phyloP scores from a whole-genome alignment of 139 green algal species.

The Nannochloris sp. region DNA sequence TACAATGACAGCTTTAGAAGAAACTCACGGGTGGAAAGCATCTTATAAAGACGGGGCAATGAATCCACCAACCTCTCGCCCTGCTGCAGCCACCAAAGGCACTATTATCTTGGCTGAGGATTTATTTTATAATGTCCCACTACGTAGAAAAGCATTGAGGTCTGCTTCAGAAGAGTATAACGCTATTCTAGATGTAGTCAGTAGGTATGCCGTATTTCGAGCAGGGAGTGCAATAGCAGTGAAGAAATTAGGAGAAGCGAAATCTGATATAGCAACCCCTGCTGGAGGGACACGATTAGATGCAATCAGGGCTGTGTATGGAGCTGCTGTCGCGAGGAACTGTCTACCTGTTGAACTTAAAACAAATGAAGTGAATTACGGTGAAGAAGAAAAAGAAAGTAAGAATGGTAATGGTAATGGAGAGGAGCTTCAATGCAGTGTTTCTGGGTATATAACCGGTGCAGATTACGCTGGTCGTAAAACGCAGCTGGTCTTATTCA shows the following conservation, averaged over 20 bases:
- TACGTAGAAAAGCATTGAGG: constrained; percentile 46
- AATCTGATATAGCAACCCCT: constrained; percentile 69
- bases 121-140: constrained; percentile 92
- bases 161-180: constrained; percentile 75
- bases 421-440: background rate
- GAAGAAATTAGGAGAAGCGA: constrained; percentile 62
- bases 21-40: constrained; percentile 53
- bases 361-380: background rate
- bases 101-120: constrained; percentile 90
- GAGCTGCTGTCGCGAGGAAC: constrained; percentile 52
- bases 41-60: constrained; percentile 53
- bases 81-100: constrained; percentile 69
- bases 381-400: background rate
- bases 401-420: background rate
- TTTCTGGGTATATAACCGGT: constrained; percentile 60
- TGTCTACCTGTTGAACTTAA: constrained; percentile 46
- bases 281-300: constrained; percentile 38
- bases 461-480: constrained; percentile 62
- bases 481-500: constrained; percentile 83
- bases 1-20: constrained; percentile 63
- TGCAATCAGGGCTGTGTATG: constrained; percentile 74
- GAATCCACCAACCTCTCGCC: constrained; percentile 49
- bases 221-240: constrained; percentile 37
- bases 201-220: constrained; percentile 69
- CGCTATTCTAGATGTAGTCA: constrained; percentile 74